phyloP scores from a whole-genome alignment of 306 rosid genomes.

The Gynostemma pentaphyllum region DNA sequence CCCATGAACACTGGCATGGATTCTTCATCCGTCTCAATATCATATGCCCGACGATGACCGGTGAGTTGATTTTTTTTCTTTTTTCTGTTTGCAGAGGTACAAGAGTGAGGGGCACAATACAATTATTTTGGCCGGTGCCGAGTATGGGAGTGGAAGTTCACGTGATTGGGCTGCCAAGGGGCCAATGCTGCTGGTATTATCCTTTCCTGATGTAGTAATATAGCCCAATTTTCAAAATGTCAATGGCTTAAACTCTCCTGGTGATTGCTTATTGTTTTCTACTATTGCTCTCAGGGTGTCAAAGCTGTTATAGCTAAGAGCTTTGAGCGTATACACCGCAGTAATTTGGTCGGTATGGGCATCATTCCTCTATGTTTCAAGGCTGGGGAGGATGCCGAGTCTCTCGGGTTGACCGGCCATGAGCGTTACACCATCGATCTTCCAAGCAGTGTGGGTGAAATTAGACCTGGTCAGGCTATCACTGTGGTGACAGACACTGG shows the following conservation, averaged over 20 bases:
- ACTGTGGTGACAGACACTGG: constrained; percentile 53
- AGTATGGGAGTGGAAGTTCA: constrained; percentile 96
- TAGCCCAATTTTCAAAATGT: background rate
- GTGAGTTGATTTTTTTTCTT: background rate
- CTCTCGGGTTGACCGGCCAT: constrained; percentile 71
- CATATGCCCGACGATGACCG: background rate
- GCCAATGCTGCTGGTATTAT: constrained; percentile 73
- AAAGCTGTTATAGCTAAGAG: constrained; percentile 93
- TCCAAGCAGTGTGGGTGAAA: constrained; percentile 61
- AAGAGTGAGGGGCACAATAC: constrained; percentile 63
- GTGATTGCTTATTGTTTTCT: background rate
- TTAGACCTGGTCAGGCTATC: constrained; percentile 81
- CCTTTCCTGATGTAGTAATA: constrained; percentile 1
- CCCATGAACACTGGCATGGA: background rate
- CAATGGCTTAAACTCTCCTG: background rate
- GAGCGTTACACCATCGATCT: constrained; percentile 77
- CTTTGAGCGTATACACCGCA: constrained; percentile 94
- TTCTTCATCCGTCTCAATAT: background rate
- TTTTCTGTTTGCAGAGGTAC: constrained; percentile 44
- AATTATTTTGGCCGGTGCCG: constrained; percentile 84
- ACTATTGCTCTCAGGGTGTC: constrained; percentile 50
- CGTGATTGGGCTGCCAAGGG: constrained; percentile 99
- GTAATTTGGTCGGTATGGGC: constrained; percentile 96
- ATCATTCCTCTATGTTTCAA: constrained; percentile 75
- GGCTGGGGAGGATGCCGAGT: constrained; percentile 81